These are phyloP conservation scores for Conidiobolus incongruus DNA, from an alignment of 371 early-diverging fungal species.

Conservation along the genomic window DNA sequence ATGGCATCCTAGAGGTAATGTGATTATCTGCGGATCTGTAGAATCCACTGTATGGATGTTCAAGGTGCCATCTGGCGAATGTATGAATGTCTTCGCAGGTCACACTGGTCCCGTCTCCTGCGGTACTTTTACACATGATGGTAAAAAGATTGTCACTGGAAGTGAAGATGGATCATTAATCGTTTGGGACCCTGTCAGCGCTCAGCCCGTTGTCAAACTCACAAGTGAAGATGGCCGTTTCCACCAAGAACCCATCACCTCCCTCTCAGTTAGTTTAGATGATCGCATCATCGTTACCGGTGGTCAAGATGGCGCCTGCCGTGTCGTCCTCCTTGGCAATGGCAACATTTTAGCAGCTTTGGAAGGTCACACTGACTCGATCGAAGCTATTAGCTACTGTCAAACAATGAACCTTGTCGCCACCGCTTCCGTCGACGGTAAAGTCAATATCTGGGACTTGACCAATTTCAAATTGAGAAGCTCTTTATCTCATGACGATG, in stretches of 20 bases:
- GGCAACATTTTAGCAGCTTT: slow-evolving; percentile 33
- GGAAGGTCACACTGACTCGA: slow-evolving; percentile 50
- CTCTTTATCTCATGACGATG: slow-evolving; percentile 31
- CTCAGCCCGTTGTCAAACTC: slow-evolving; percentile 15
- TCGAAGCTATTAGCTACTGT: slow-evolving; percentile 56
- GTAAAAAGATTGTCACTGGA: slow-evolving; percentile 66
- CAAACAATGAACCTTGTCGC: slow-evolving; percentile 45
- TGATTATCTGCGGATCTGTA: slow-evolving; percentile 62
- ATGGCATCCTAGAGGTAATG: slow-evolving; percentile 90
- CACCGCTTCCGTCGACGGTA: slow-evolving; percentile 74
- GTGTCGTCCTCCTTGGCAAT: slow-evolving; percentile 43
- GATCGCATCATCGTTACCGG: slow-evolving; percentile 60
- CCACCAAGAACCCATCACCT: slow-evolving; percentile 60
- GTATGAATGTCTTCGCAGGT: slow-evolving; percentile 84
- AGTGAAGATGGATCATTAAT: slow-evolving; percentile 67
- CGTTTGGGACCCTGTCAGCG: slow-evolving; percentile 86
- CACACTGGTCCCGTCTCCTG: slow-evolving; percentile 66
- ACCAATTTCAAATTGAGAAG: slow-evolving; percentile 43
- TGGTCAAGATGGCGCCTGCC: slow-evolving; percentile 56
- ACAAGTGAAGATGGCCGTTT: slow-evolving; percentile 57
- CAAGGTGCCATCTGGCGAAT: slow-evolving; percentile 66
- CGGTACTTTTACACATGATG: slow-evolving; percentile 77
- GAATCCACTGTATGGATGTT: slow-evolving; percentile 94
- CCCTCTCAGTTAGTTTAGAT: slow-evolving; percentile 40
- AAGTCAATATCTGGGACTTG: slow-evolving; percentile 69